A percentile compares a stretch with the other conserved stretches of the same genome.
phyloP scores from a whole-genome alignment of 345 rosid genomes.

The Raphanus raphanistrum region DNA sequence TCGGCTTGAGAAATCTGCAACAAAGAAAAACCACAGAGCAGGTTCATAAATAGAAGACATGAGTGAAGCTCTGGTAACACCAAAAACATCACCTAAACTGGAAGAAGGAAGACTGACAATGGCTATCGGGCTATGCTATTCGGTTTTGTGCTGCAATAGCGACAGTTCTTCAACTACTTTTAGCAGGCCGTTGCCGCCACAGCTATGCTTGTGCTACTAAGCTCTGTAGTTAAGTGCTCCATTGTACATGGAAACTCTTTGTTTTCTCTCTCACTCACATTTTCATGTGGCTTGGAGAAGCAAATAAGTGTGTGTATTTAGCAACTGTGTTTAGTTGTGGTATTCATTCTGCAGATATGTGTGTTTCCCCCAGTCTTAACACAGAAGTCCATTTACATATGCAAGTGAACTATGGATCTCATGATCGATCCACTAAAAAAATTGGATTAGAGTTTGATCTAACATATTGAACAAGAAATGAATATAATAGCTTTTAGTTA shows the following conservation, averaged over 20 bases:
- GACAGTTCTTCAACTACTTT: neutral
- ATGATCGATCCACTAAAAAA: no score
- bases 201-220: conserved; percentile 18
- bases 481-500: no score
- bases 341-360: no score
- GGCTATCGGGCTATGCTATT: neutral
- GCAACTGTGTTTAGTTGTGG: no score
- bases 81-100: neutral
- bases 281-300: no score
- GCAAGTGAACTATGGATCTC: no score
- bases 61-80: conserved; percentile 3
- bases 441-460: no score
- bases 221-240: conserved; percentile 24
- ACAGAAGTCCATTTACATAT: no score
- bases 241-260: conserved; percentile 10
- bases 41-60: conserved; percentile 22
- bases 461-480: no score
- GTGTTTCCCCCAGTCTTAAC: no score
- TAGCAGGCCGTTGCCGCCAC: conserved; percentile 12
- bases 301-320: no score
- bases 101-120: neutral
- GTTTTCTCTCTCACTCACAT: conserved; percentile 8
- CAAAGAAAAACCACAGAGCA: conserved; percentile 41
- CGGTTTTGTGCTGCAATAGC: neutral
- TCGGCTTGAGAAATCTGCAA: conserved; percentile 58